A percentile compares a stretch with the other conserved stretches of the same genome.
Conservation (phyloP, 768 basidiomycete genomes). For the Lentinula aciculospora region DNA sequence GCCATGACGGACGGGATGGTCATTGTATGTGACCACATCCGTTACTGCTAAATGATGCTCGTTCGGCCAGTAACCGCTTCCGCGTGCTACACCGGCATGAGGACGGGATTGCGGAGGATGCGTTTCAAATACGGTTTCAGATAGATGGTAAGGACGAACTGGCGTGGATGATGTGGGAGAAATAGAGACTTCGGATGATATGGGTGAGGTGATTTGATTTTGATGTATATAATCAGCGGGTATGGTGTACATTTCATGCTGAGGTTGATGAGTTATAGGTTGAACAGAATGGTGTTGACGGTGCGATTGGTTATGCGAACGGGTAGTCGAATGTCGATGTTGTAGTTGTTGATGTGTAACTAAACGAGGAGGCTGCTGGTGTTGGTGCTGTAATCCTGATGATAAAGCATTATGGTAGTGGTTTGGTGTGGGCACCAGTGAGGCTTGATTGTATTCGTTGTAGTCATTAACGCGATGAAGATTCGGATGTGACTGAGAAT, state of each 20-base stretch:
- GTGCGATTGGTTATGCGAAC: conserved; percentile 1
- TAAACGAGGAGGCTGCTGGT: not conserved
- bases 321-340: conserved; percentile 1
- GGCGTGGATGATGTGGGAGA: conserved; percentile 10
- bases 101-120: conserved; percentile 2
- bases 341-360: conserved; percentile 4
- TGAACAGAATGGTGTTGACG: conserved; percentile 11
- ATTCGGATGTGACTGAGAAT: conserved; percentile 1
- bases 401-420: not conserved
- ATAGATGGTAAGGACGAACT: not conserved
- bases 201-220: conserved; percentile 10
- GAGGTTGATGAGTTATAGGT: conserved; percentile 14
- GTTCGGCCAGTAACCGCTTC: not conserved
- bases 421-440: not conserved
- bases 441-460: not conserved
- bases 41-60: not conserved
- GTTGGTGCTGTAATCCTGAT: not conserved
- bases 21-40: not conserved
- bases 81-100: not conserved
- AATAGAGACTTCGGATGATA: conserved; percentile 5
- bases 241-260: conserved; percentile 26
- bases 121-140: conserved; percentile 6
- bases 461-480: not conserved
- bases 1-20: not conserved
- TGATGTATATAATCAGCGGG: conserved; percentile 18